Evolutionary conservation across 192 early-diverging fungal genomes (phyloP).

Genomic region (Coemansia sp.): DNA sequence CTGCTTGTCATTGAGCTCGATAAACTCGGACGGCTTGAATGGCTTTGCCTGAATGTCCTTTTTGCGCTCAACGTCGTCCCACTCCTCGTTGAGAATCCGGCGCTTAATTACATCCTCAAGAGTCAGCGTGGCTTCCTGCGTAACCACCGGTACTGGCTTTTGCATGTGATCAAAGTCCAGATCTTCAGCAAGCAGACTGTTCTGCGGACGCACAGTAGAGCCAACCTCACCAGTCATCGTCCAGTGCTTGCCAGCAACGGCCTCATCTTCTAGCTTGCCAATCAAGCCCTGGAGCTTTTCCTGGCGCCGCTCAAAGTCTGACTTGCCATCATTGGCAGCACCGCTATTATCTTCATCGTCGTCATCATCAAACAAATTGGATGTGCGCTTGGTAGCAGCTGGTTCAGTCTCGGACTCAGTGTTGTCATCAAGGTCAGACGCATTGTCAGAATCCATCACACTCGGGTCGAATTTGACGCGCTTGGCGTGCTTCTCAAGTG

Average conservation of each 20-base stretch:
- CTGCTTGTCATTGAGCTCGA: slow-evolving; percentile 84
- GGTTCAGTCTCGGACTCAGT: slow-evolving; percentile 17
- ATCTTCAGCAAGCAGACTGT: slow-evolving; percentile 92
- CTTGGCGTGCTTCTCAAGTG: slow-evolving; percentile 39
- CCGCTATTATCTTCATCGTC: slow-evolving; percentile 18
- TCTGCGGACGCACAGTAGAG: slow-evolving; percentile 78
- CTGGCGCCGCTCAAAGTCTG: slow-evolving; percentile 82
- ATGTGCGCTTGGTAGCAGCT: slow-evolving; percentile 11
- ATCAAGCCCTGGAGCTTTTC: slow-evolving; percentile 70
- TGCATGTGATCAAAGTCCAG: slow-evolving; percentile 87
- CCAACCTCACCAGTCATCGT: slow-evolving; percentile 84
- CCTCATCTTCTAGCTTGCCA: slow-evolving; percentile 81
- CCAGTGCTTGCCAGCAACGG: slow-evolving; percentile 84
- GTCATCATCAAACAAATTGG: slow-evolving; percentile 34
- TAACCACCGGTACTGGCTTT: slow-evolving; percentile 93
- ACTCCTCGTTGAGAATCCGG: slow-evolving; percentile 84
- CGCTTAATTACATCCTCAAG: slow-evolving; percentile 93
- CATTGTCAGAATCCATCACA: slow-evolving; percentile 40
- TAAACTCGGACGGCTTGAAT: slow-evolving; percentile 68
- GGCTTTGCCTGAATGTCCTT: slow-evolving; percentile 70
- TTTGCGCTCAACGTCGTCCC: slow-evolving; percentile 93
- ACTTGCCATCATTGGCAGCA: slow-evolving; percentile 42
- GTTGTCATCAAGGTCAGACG: slow-evolving; percentile 27
- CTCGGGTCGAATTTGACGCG: slow-evolving; percentile 50
- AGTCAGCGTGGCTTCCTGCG: slow-evolving; percentile 81